Base-by-base conservation (phyloP, 768 basidiomycete genomes). In the Mrakia blollopis region DNA sequence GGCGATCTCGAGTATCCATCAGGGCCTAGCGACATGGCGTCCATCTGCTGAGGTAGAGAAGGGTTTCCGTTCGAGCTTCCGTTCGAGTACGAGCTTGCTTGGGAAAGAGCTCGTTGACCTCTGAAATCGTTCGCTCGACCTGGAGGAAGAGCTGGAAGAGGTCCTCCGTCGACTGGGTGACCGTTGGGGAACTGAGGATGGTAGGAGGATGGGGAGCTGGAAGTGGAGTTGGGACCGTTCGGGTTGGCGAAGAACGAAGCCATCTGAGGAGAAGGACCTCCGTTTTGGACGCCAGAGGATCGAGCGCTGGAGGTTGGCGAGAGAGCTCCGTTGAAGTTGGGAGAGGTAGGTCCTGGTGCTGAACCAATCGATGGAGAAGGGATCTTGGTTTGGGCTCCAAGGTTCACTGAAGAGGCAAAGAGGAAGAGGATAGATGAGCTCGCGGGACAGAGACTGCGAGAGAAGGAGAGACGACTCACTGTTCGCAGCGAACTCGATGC, bases 401-500 rank as follows among this genome's bases (percentile, higher is more conserved):
- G n/a, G 54, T 57, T 72, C 52, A 72, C 50, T 57, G 72, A 11
- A 30, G 13, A 50, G 16, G 47, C 54, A 10, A 57, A 6, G 18
- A 25, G 16, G n/a, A 54, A 0, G 54, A 30, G 8, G 28, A 11
- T n/a, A 39, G 3, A 32, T 41, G 47, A 62, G 32, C 18, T 39
- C 25, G 39, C 54, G 39, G 8, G 50, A 74, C 47, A 18, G 50
- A 16, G 62, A 28, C 10, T 10, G 30, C 63, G 67, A 69, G 16
- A 69, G 7, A 13, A 44, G n/a, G 39, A 3, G 30, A 67, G 37
- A 25, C 30, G 32, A 86, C 92, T 83, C 81, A 95, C 94, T 83
- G 47, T 87, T 86, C 37, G 87, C 85, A 41, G 93, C 91, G 83
- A 93, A 92, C 54, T 90, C 90, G 78, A 93, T 91, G 81, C 93